phyloP scores from a whole-genome alignment of 2,329 filamentous ascomycete genomes.

The Aspergillus eucalypticola region DNA sequence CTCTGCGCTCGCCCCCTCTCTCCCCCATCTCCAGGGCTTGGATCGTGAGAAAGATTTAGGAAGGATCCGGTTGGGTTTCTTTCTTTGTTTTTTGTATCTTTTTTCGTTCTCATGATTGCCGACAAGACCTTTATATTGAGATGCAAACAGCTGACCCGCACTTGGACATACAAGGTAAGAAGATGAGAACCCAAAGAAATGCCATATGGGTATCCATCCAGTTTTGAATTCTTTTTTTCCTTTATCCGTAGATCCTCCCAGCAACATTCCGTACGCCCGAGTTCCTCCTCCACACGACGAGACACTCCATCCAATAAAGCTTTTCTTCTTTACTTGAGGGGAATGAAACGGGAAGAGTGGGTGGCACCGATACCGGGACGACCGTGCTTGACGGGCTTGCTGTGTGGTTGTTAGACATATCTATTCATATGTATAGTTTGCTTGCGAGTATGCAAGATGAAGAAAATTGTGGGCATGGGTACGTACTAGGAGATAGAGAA shows the following conservation, averaged over 20 bases:
- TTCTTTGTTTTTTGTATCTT: no score
- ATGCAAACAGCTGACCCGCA: conserved; percentile 43
- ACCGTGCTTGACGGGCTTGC: conserved; percentile 99
- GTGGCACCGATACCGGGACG: conserved; percentile 99
- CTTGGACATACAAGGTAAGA: conserved; percentile 38
- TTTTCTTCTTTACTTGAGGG: conserved; percentile 80
- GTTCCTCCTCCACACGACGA: conserved; percentile 33
- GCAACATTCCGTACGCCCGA: conserved; percentile 31
- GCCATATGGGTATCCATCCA: conserved; percentile 35
- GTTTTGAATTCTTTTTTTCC: conserved; percentile 22
- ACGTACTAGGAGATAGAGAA: conserved; percentile 99
- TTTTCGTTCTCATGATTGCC: conserved; percentile 28
- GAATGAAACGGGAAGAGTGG: conserved; percentile 99
- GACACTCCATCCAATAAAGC: conserved; percentile 33
- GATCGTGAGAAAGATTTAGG: conserved; percentile 14
- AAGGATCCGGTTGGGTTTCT: conserved; percentile 14
- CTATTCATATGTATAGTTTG: neutral
- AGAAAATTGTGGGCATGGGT: conserved; percentile 3
- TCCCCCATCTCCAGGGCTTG: conserved; percentile 11
- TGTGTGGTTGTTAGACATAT: conserved; percentile 59
- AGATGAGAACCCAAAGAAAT: conserved; percentile 32
- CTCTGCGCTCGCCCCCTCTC: neutral
- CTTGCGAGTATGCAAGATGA: no score
- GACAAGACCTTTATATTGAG: conserved; percentile 44
- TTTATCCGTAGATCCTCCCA: conserved; percentile 33